These are phyloP conservation scores for Backusella parvicylindrica DNA, from an alignment of 192 early-diverging fungal species.

Conservation along the genomic window DNA sequence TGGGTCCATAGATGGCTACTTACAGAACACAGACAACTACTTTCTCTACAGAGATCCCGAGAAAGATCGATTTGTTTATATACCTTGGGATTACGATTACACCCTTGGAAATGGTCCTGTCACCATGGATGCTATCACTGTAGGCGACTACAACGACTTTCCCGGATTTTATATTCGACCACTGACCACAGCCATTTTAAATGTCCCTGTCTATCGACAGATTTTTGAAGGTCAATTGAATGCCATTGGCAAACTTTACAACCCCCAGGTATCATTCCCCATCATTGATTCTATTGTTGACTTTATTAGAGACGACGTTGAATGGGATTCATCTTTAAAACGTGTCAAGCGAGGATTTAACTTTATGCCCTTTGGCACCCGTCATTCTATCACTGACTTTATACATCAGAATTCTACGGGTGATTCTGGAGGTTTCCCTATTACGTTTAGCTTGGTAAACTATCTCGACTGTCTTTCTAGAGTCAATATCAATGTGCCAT, in stretches of 20 bases:
- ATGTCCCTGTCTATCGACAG: constrained; percentile 6
- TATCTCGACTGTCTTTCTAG: constrained; percentile 9
- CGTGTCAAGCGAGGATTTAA: not conserved
- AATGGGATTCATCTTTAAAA: constrained; percentile 20
- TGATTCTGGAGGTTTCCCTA: not conserved
- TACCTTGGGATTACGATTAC: constrained; percentile 27
- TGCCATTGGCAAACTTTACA: constrained; percentile 8
- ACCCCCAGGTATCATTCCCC: not conserved
- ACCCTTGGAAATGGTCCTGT: constrained; percentile 24
- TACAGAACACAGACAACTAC: constrained; percentile 27
- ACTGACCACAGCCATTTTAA: constrained; percentile 18
- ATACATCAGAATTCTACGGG: not conserved
- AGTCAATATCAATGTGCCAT: constrained; percentile 6
- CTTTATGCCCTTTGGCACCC: constrained; percentile 1
- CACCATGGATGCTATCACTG: constrained; percentile 9
- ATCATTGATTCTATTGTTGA: constrained; percentile 18
- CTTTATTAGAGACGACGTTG: constrained; percentile 23
- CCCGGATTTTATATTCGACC: constrained; percentile 10
- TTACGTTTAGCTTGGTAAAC: not conserved
- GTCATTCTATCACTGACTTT: not conserved
- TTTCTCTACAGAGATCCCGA: constrained; percentile 25
- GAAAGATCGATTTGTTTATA: constrained; percentile 7
- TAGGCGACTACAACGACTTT: constrained; percentile 21
- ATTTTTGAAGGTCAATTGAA: constrained; percentile 11
- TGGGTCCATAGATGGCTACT: constrained; percentile 22